Base-by-base conservation (phyloP, 2,329 filamentous ascomycete species). In the Phyllosticta paracitricarpa region DNA sequence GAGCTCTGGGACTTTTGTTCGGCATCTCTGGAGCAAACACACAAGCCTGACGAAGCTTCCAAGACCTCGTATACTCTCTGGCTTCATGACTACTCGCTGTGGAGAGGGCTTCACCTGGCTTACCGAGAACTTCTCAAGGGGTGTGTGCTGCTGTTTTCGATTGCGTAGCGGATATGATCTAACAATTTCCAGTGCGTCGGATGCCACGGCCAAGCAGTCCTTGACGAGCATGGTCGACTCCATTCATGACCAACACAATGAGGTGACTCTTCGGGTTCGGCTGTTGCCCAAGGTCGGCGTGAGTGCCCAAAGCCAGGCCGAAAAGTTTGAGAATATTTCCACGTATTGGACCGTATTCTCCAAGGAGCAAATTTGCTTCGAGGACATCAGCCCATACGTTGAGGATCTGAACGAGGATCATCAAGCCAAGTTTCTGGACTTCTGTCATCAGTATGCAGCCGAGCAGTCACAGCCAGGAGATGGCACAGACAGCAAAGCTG, bases 1-100 rank as follows among this genome's bases (percentile, higher is more conserved):
- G 30, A 58, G 51, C 54, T 62, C 8, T 62, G 56, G 56, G 60
- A 62, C 25, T 62, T 62, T 52, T 62, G 56, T n/a, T 52, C 26
- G 8, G 56, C 51, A 9, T 56, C 60, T 19, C 35, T 62, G 24
- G 33, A 62, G 25, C 52, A 56, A 33, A 52, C 28, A 8, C 51
- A 62, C 35, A 25, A 25, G 14, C 56, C 56, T 14, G 60, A 62
- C 24, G 56, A 58, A 35, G 52, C 51, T 1, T 28, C 56, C 9
- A 62, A 58, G 48, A 54, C 30, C 6, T 62, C 56, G 5, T 62
- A 62, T 17, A 51, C 52, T 26, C 56, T 62, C 1, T 62, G 60
- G 60, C 52, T 51, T 8, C n/a, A 51, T 12, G 60, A 62, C 24
- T 62, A 58, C 25, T 52, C 56, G 1, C 56, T 40, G 10, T 62